Evolutionary conservation across 2,329 filamentous ascomycete genomes (phyloP).

Genomic region (Ascochyta clinopodiicola): DNA sequence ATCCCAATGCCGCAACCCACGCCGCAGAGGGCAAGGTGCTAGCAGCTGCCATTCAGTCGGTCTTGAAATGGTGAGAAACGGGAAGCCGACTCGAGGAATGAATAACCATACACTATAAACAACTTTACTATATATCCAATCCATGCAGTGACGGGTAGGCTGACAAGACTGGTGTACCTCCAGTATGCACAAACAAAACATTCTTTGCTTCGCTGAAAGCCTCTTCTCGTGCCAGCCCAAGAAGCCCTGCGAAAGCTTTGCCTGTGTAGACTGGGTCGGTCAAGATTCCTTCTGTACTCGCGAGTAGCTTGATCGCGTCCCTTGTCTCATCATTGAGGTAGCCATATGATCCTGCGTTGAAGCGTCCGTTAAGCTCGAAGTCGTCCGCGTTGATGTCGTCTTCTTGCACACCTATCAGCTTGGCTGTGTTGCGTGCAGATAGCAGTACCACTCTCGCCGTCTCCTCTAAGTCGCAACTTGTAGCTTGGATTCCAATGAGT

Average conservation of each 20-base stretch:
- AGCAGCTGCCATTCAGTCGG: slow-evolving; percentile 35
- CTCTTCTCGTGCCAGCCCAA: slow-evolving; percentile 3
- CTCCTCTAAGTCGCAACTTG: slow-evolving; percentile 5
- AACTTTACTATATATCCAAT: not conserved
- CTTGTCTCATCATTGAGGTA: slow-evolving; percentile 3
- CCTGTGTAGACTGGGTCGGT: slow-evolving; percentile 15
- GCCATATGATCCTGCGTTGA: slow-evolving; percentile 5
- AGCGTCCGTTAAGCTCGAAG: slow-evolving; percentile 10
- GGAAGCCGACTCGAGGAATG: not conserved
- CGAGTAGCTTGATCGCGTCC: slow-evolving; percentile 6
- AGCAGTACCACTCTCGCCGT: slow-evolving; percentile 4
- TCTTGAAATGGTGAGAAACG: slow-evolving; percentile 25
- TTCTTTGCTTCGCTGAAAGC: slow-evolving; percentile 1
- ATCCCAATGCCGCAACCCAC: slow-evolving; percentile 52
- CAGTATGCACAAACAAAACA: slow-evolving; percentile 9
- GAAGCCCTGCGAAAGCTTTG: slow-evolving; percentile 10
- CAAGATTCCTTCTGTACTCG: slow-evolving; percentile 7
- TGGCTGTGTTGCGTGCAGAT: slow-evolving; percentile 1
- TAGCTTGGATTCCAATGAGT: slow-evolving; percentile 10
- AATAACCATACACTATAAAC: too few relatives aligned
- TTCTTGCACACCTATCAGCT: slow-evolving; percentile 1
- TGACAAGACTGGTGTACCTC: slow-evolving; percentile 8
- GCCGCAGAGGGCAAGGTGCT: slow-evolving; percentile 43
- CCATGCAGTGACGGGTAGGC: slow-evolving; percentile 6
- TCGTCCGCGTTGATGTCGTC: not conserved